Evolutionary conservation across 2,329 filamentous ascomycete genomes (phyloP).

Genomic region (Pyrenophora seminiperda): DNA sequence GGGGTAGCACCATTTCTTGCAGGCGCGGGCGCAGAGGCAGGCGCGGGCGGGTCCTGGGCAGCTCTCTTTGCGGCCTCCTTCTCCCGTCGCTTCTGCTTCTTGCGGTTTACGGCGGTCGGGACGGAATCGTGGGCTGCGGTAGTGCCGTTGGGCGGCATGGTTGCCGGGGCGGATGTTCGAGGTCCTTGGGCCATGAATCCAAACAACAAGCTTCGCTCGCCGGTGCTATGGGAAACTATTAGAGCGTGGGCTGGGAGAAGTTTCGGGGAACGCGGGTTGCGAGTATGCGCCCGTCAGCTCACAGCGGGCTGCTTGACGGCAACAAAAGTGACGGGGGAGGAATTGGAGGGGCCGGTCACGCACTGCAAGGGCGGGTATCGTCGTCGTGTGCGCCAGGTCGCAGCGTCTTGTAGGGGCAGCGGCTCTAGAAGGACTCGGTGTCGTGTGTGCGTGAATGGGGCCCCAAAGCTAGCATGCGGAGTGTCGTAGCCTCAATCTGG

Average conservation of each 20-base stretch:
- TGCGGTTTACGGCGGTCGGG: conserved; percentile 73
- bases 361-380: conserved; percentile 11
- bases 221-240: conserved; percentile 1
- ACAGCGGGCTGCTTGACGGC: conserved; percentile 10
- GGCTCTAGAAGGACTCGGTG: neutral
- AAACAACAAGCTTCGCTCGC: conserved; percentile 3
- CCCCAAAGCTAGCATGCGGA: conserved; percentile 1
- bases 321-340: conserved; percentile 19
- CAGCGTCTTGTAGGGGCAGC: neutral
- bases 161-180: conserved; percentile 34
- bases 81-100: conserved; percentile 91
- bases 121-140: conserved; percentile 41
- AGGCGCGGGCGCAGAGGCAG: conserved; percentile 20
- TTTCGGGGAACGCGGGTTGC: conserved; percentile 20
- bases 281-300: conserved; percentile 13
- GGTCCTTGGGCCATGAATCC: conserved; percentile 46
- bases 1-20: conserved; percentile 38
- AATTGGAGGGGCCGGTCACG: conserved; percentile 24
- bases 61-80: conserved; percentile 73
- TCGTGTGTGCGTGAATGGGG: conserved; percentile 15
- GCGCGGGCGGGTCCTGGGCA: conserved; percentile 42
- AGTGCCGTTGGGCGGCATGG: conserved; percentile 47
- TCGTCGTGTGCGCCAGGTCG: conserved; percentile 4
- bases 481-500: conserved; percentile 5
- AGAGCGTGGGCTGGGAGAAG: neutral